Conservation (phyloP, 78 protist species). For the Cavenderia fasciculata region DNA sequence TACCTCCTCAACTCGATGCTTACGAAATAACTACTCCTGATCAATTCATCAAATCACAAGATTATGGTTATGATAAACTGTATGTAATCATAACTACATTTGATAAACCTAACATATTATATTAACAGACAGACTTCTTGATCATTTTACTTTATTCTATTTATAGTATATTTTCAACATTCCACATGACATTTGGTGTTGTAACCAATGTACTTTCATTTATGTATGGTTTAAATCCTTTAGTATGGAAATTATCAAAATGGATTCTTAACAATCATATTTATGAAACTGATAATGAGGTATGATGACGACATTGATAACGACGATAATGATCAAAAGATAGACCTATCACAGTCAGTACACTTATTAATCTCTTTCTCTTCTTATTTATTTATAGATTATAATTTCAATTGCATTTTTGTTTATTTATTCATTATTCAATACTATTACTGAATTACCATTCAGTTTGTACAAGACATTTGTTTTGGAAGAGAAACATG, state of each 20-base stretch:
- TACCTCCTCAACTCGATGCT: slow-evolving; percentile 14
- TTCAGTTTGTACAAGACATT: slow-evolving; percentile 74
- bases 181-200: not conserved
- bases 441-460: slow-evolving; percentile 63
- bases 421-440: not conserved
- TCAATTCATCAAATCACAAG: slow-evolving; percentile 53
- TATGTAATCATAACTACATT: not conserved
- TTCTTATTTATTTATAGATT: not conserved
- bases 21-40: slow-evolving; percentile 32
- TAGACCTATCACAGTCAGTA: not conserved
- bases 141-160: not conserved
- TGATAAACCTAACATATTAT: not conserved
- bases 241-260: slow-evolving; percentile 21
- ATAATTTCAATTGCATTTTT: slow-evolving; percentile 31
- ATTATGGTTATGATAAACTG: slow-evolving; percentile 62
- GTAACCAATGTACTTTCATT: not conserved
- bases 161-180: not conserved
- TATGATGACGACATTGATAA: not conserved
- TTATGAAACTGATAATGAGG: slow-evolving; percentile 45
- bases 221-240: slow-evolving; percentile 6
- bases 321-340: not conserved
- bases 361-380: not conserved
- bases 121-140: not conserved
- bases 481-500: slow-evolving; percentile 87
- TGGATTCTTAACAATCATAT: not conserved